Evolutionary conservation across 495 filamentous ascomycete genomes (phyloP), one percentile per base, ranked within the genome.

Genomic region (Penicillium odoratum): DNA sequence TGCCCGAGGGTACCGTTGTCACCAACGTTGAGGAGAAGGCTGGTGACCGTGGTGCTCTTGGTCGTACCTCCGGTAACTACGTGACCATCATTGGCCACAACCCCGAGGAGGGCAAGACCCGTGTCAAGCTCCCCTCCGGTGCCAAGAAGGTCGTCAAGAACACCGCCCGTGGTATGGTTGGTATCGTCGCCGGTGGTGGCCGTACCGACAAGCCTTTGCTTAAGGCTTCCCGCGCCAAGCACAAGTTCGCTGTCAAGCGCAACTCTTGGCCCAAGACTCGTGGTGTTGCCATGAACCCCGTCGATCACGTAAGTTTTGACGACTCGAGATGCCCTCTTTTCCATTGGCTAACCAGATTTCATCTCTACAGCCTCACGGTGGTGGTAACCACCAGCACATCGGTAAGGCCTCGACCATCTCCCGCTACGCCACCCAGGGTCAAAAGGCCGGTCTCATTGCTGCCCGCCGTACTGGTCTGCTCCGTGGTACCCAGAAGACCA

Each of bases 321-420:
- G 0, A 48, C 38, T 55, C 40, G 58, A 5, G 26, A 3, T 45
- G 18, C 7, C 0, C n/a, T 49, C 18, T 1, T n/a, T 13, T n/a
- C n/a, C 16, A 18, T 33, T 25, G 58, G 26, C 51, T 21, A 11
- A 83, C 66, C 55, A 34, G 16, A 56, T 53, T 59, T 53, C 43
- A 21, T 63, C 55, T 66, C 48, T 73, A 70, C 59, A 87, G 84
- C 94, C 94, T 82, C 94, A 98, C 90, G 94, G 94, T 89, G 89
- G 90, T 93, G 94, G 94, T 96, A 99, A 99, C 85, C 94, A 99
- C 83, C 94, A 99, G 85, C 94, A 99, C 83, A 99, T 99, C 73
- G 94, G 94, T 88, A 98, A 98, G 84, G 95, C 94, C 60, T 98
- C 95, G 40, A 99, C 94, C 65, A 99, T 99, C 81, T 96, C 91